Conservation (phyloP, 2,329 filamentous ascomycete genomes). For the Fusarium sp. region DNA sequence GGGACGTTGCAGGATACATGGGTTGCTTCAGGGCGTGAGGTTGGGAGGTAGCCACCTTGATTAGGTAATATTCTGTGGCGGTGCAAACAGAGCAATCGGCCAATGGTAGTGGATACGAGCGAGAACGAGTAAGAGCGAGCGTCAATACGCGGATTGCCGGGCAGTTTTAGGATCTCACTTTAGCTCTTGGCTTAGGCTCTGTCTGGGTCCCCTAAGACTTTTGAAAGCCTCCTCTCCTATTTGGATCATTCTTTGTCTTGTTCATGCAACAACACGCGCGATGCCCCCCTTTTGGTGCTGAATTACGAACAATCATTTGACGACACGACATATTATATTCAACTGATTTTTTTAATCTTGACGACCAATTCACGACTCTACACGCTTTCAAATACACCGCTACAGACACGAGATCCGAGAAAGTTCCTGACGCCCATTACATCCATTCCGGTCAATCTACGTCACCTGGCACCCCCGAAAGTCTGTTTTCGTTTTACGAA, state of each 20-base stretch:
- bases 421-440: neutral
- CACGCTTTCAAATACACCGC: slow-evolving; percentile 10
- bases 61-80: slow-evolving; percentile 30
- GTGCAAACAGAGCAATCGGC: neutral
- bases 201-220: too few species aligned
- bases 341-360: slow-evolving; percentile 20
- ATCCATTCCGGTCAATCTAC: slow-evolving; percentile 1
- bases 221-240: slow-evolving; percentile 32
- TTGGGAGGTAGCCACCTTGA: neutral
- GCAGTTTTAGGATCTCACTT: too few species aligned
- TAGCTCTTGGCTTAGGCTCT: too few species aligned
- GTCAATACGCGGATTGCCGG: slow-evolving; percentile 30
- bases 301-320: slow-evolving; percentile 31
- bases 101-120: slow-evolving; percentile 5
- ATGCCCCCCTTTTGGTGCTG: slow-evolving; percentile 34
- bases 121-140: slow-evolving; percentile 3
- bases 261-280: slow-evolving; percentile 9
- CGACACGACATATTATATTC: slow-evolving; percentile 23
- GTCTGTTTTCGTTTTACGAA: slow-evolving; percentile 13
- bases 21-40: slow-evolving; percentile 3
- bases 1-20: neutral
- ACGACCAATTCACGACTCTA: slow-evolving; percentile 27
- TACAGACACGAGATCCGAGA: neutral
- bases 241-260: slow-evolving; percentile 23
- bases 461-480: slow-evolving; percentile 24